Evolutionary conservation across 2,329 filamentous ascomycete species (phyloP).

Genomic region (Neopestalotiopsis sp.): DNA sequence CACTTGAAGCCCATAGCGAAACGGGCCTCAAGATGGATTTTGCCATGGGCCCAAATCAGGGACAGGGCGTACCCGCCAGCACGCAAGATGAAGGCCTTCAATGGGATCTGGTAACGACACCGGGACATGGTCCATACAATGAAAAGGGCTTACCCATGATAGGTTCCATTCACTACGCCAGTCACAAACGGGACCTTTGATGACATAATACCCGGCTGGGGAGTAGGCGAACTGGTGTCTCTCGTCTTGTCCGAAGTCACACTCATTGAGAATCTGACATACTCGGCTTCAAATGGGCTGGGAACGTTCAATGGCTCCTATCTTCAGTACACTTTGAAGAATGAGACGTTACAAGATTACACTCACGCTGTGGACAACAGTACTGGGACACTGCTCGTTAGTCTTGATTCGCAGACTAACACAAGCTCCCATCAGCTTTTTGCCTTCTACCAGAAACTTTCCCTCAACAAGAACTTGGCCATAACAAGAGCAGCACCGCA

Average conservation of each 20-base stretch:
- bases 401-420: background rate
- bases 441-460: background rate
- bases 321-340: background rate
- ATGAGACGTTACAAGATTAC: background rate
- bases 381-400: background rate
- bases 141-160: background rate
- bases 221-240: background rate
- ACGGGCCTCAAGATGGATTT: slow-evolving; percentile 3
- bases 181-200: background rate
- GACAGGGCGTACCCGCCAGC: background rate
- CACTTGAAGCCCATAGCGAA: slow-evolving; percentile 1
- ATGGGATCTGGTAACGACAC: slow-evolving; percentile 3
- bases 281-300: background rate
- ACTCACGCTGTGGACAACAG: background rate
- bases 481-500: background rate
- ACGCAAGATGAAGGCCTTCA: background rate
- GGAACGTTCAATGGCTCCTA: background rate
- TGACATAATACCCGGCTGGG: background rate
- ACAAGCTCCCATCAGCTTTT: background rate
- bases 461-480: background rate
- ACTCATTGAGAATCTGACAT: background rate
- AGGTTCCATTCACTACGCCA: background rate
- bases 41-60: background rate
- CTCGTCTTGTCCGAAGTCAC: slow-evolving; percentile 4
- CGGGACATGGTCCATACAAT: background rate